A percentile compares a stretch with the other conserved stretches of the same genome.
phyloP scores from a whole-genome alignment of 2,329 filamentous ascomycete species.

The Botryotinia globosa region DNA sequence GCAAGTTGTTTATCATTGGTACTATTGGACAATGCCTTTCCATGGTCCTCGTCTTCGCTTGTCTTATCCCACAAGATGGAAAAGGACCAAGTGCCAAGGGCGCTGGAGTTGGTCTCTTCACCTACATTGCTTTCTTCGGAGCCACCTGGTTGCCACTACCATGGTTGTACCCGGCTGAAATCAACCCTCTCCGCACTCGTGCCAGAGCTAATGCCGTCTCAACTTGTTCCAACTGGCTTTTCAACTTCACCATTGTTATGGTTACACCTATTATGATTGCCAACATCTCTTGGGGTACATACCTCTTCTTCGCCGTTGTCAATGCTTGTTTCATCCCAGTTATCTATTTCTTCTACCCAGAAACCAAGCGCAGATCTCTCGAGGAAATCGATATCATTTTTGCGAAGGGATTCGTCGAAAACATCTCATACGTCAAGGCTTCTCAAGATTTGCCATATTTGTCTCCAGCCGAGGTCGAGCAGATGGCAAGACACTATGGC shows the following conservation, averaged over 20 bases:
- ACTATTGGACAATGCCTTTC: slow-evolving; percentile 60
- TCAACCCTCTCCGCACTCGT: slow-evolving; percentile 58
- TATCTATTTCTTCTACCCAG: slow-evolving; percentile 45
- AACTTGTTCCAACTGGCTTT: slow-evolving; percentile 50
- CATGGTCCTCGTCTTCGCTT: slow-evolving; percentile 57
- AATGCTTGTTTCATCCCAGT: slow-evolving; percentile 42
- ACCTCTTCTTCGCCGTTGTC: slow-evolving; percentile 41
- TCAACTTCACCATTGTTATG: slow-evolving; percentile 55
- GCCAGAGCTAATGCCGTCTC: slow-evolving; percentile 62
- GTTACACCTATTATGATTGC: slow-evolving; percentile 43
- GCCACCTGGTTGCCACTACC: slow-evolving; percentile 59
- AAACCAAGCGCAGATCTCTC: slow-evolving; percentile 54
- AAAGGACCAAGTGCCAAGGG: slow-evolving; percentile 36
- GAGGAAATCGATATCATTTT: slow-evolving; percentile 72
- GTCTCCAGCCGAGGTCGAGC: slow-evolving; percentile 50
- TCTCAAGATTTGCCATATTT: slow-evolving; percentile 56
- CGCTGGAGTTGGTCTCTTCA: slow-evolving; percentile 55
- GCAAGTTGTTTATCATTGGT: slow-evolving; percentile 70
- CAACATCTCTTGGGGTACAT: slow-evolving; percentile 40
- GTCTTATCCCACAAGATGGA: slow-evolving; percentile 38
- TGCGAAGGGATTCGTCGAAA: slow-evolving; percentile 56
- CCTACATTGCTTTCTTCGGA: slow-evolving; percentile 61
- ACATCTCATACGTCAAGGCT: slow-evolving; percentile 58
- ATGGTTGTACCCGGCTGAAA: slow-evolving; percentile 61
- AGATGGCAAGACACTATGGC: slow-evolving; percentile 34